These are phyloP conservation scores for Ascocoryne sarcoides DNA, from an alignment of 2,329 filamentous ascomycete genomes.

Conservation along the genomic window DNA sequence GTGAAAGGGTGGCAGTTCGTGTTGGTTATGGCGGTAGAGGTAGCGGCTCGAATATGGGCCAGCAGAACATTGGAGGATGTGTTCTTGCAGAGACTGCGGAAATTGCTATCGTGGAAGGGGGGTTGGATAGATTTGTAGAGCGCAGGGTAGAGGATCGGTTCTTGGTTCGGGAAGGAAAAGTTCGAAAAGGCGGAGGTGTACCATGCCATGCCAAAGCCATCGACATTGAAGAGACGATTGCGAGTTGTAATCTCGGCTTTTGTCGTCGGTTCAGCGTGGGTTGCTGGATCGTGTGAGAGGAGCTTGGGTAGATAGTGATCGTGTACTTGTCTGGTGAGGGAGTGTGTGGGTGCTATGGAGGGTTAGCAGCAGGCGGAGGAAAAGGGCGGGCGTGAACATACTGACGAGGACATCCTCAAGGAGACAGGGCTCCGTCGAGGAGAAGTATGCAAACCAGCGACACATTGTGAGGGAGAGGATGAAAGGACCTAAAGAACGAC, in stretches of 20 bases:
- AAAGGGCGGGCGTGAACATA: no score
- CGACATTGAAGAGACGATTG: conserved; percentile 45
- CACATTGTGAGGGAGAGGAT: no score
- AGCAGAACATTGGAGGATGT: conserved; percentile 41
- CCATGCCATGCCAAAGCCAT: conserved; percentile 47
- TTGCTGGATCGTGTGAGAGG: conserved; percentile 37
- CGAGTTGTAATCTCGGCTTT: conserved; percentile 38
- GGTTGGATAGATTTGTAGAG: conserved; percentile 43
- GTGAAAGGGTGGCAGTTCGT: conserved; percentile 47
- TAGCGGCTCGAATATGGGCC: conserved; percentile 44
- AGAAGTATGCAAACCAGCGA: conserved; percentile 49
- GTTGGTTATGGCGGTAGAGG: conserved; percentile 37
- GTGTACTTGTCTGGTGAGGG: conserved; percentile 37
- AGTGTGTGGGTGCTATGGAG: conserved; percentile 30
- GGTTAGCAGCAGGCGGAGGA: no score
- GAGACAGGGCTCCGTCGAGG: conserved; percentile 41
- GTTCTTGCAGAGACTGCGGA: conserved; percentile 43
- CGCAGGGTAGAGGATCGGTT: conserved; percentile 34
- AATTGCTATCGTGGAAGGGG: conserved; percentile 41
- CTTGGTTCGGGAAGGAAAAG: conserved; percentile 22
- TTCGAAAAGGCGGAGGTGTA: conserved; percentile 36
- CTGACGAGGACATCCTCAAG: conserved; percentile 45
- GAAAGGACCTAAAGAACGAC: no score
- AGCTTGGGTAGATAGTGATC: conserved; percentile 44
- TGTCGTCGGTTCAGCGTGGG: conserved; percentile 28